These are phyloP conservation scores for Daedaleopsis nitida DNA, from an alignment of 768 basidiomycete genomes.

Conservation along the genomic window DNA sequence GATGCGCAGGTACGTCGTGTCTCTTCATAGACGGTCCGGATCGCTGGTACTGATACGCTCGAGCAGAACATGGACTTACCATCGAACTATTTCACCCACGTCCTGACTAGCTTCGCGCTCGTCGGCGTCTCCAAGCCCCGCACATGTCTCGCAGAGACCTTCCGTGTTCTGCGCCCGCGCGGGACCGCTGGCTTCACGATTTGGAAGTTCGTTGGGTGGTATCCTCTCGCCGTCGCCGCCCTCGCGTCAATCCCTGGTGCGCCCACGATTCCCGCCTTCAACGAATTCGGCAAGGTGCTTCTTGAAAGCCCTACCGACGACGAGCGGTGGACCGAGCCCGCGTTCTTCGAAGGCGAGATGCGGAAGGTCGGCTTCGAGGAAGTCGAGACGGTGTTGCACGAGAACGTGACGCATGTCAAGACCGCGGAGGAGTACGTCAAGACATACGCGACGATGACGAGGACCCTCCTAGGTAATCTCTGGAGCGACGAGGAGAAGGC, in stretches of 20 bases:
- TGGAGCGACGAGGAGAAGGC: background rate
- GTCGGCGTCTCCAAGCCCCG: background rate
- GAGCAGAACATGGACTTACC: constrained; percentile 4
- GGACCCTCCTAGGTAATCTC: background rate
- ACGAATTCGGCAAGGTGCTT: background rate
- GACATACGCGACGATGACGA: background rate
- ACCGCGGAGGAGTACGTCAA: background rate
- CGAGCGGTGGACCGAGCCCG: background rate
- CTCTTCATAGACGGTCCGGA: too few species aligned
- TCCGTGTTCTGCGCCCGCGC: constrained; percentile 4
- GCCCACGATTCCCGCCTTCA: background rate
- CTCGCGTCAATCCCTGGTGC: background rate
- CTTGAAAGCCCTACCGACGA: background rate
- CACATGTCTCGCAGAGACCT: background rate
- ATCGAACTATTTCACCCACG: constrained; percentile 2
- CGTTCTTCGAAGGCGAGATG: background rate
- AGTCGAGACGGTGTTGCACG: background rate
- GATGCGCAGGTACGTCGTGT: background rate
- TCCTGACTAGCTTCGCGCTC: constrained; percentile 4
- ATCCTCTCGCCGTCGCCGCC: background rate
- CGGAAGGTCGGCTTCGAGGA: constrained; percentile 2
- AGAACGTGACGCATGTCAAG: background rate
- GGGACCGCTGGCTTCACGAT: background rate
- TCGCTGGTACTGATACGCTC: background rate
- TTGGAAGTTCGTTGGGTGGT: background rate